These are phyloP conservation scores for Paracoccidioides lutzii DNA, from an alignment of 2,329 filamentous ascomycete species.

Conservation along the genomic window DNA sequence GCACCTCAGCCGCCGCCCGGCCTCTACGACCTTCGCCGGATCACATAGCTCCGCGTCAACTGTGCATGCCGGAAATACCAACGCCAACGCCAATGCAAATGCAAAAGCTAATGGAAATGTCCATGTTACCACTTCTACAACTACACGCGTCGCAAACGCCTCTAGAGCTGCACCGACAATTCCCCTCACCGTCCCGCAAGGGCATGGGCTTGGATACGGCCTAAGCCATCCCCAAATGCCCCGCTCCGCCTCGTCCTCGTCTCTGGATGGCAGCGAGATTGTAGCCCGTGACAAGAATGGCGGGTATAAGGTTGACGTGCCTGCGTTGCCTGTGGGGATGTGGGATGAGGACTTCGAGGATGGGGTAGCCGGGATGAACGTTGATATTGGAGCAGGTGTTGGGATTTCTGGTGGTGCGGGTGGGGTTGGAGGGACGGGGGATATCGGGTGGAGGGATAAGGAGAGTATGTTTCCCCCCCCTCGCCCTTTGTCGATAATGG, in stretches of 20 bases:
- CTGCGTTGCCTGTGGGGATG: slow-evolving; percentile 25
- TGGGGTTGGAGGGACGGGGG: slow-evolving; percentile 38
- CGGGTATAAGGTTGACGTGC: slow-evolving; percentile 36
- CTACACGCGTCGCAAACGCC: neutral
- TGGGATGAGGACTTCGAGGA: slow-evolving; percentile 29
- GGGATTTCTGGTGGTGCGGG: slow-evolving; percentile 29
- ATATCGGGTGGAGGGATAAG: slow-evolving; percentile 33
- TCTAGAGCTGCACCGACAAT: slow-evolving; percentile 2
- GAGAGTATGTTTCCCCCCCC: slow-evolving; percentile 23
- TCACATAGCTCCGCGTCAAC: neutral
- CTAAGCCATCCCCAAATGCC: neutral
- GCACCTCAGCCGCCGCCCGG: slow-evolving; percentile 31
- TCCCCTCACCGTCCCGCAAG: neutral
- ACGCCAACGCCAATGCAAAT: neutral
- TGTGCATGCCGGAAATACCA: neutral
- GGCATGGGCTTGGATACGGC: neutral
- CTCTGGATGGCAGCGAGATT: slow-evolving; percentile 29
- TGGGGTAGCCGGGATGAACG: slow-evolving; percentile 19
- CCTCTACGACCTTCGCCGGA: slow-evolving; percentile 13
- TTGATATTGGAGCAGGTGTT: slow-evolving; percentile 27
- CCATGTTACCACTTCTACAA: too few species aligned
- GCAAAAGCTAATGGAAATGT: neutral
- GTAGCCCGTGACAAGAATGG: slow-evolving; percentile 39
- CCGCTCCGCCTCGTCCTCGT: neutral
- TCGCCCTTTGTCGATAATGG: too few species aligned